These are phyloP conservation scores for Xylaria flabelliformis DNA, from an alignment of 495 filamentous ascomycete species.

Conservation along the genomic window DNA sequence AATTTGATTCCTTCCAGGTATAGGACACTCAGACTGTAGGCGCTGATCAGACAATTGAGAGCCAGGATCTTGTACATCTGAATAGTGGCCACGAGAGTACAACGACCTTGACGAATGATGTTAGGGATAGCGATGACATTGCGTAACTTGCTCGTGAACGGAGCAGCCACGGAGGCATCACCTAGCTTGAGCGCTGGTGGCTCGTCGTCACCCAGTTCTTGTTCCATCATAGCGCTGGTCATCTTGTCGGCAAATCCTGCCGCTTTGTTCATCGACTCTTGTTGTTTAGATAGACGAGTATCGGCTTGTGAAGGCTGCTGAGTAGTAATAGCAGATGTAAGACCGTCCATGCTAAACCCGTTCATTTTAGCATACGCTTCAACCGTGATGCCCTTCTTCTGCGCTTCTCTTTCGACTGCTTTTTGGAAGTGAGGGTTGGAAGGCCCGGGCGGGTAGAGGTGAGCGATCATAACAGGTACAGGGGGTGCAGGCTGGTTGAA, in stretches of 20 bases:
- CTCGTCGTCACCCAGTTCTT: conserved; percentile 85
- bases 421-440: conserved; percentile 95
- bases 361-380: conserved; percentile 51
- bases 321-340: conserved; percentile 71
- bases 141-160: conserved; percentile 96
- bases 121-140: conserved; percentile 98
- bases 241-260: conserved; percentile 86
- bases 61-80: conserved; percentile 99
- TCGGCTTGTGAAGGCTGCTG: conserved; percentile 70
- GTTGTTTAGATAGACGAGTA: conserved; percentile 62
- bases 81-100: conserved; percentile 96
- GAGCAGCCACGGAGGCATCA: conserved; percentile 95
- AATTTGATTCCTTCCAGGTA: conserved; percentile 99
- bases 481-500: conserved; percentile 93
- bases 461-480: conserved; percentile 87
- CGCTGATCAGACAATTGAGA: conserved; percentile 96
- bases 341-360: conserved; percentile 59
- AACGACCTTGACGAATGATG: conserved; percentile 96
- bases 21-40: conserved; percentile 94
- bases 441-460: conserved; percentile 91
- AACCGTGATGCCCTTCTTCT: conserved; percentile 68
- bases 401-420: conserved; percentile 82
- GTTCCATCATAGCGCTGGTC: conserved; percentile 86
- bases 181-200: conserved; percentile 96
- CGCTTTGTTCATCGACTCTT: conserved; percentile 71